Base-by-base conservation (phyloP, 805 yeast genomes). In the Saturnispora mendoncae region DNA sequence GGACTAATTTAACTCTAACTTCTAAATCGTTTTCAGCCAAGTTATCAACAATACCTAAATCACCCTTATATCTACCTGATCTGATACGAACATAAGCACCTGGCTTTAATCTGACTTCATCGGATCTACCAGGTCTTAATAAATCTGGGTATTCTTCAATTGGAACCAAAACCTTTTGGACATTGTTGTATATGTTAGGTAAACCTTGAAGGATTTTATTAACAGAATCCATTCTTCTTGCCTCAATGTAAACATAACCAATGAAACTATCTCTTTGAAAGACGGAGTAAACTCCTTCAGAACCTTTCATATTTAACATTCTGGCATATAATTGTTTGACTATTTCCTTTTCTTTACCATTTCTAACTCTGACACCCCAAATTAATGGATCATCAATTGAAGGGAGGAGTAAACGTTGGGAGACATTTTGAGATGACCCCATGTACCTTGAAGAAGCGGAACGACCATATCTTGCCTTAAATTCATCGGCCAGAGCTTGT, bases 371-470 rank as follows among this genome's bases (percentile, higher is more conserved):
- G 35, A 92, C 77, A 56, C 95, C 97, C 84, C 95, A 92, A 53
- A 92, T 85, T 41, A 86, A 79, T 7, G 98, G 97, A 58, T 92
- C 97, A 54, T 88, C 86, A 44, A 92, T 95, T 25, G 97, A 86
- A 10, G 98, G 98, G 62, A 92, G 71, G 52, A 92, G 71, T 53
- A 92, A 74, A 56, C 95, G 80, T 61, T 92, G 98, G 5, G 97
- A 92, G 10, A 90, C 95, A 35, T 81, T 74, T 26, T 87, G 85
- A 41, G 86, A 82, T 33, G 74, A 73, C 36, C 95, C 96, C 55
- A 94, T 74, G 62, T 83, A 88, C 47, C 83, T 83, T 28, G 82
- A 76, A 5, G 83, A 73, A 30, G 86, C 77, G 3, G 85, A 75
- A 54, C 94, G 80, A 47, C 97, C 94, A 62, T 92, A 92, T 55